These are phyloP conservation scores for Alternaria metachromatica DNA, from an alignment of 2,329 filamentous ascomycete genomes.

Conservation along the genomic window DNA sequence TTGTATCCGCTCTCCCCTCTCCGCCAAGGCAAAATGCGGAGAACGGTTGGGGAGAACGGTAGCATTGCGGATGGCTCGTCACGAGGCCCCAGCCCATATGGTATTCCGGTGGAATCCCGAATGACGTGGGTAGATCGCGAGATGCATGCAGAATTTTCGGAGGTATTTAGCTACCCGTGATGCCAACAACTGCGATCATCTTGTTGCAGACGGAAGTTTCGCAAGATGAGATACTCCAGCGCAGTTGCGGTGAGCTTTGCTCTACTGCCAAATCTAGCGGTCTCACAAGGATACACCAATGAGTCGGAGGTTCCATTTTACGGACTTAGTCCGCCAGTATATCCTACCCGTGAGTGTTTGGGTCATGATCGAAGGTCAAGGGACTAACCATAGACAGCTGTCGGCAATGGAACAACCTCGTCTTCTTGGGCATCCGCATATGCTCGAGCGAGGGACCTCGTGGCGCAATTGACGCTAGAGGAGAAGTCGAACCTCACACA, in stretches of 20 bases:
- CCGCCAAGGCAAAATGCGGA: conserved; percentile 23
- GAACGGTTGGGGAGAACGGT: conserved; percentile 15
- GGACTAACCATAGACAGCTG: conserved; percentile 20
- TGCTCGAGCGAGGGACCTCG: conserved; percentile 47
- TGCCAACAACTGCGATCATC: background rate
- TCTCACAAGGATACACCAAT: conserved; percentile 32
- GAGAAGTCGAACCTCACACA: conserved; percentile 53
- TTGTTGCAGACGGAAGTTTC: background rate
- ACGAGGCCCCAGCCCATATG: conserved; percentile 13
- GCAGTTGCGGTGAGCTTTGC: conserved; percentile 9
- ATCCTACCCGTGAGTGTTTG: conserved; percentile 35
- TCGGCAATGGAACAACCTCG: conserved; percentile 31
- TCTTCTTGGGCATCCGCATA: conserved; percentile 37
- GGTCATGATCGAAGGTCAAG: background rate
- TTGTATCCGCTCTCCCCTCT: conserved; percentile 16
- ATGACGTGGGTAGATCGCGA: conserved; percentile 6
- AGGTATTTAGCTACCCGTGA: background rate
- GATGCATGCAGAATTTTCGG: background rate
- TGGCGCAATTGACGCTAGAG: conserved; percentile 50
- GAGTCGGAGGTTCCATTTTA: conserved; percentile 39
- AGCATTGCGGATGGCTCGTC: conserved; percentile 14
- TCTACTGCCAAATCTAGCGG: conserved; percentile 11
- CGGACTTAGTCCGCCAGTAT: conserved; percentile 38
- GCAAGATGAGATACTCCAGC: conserved; percentile 12
- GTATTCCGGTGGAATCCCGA: background rate